Base-by-base conservation (phyloP, 2,329 filamentous ascomycete genomes). In the Cercospora nicotianae region DNA sequence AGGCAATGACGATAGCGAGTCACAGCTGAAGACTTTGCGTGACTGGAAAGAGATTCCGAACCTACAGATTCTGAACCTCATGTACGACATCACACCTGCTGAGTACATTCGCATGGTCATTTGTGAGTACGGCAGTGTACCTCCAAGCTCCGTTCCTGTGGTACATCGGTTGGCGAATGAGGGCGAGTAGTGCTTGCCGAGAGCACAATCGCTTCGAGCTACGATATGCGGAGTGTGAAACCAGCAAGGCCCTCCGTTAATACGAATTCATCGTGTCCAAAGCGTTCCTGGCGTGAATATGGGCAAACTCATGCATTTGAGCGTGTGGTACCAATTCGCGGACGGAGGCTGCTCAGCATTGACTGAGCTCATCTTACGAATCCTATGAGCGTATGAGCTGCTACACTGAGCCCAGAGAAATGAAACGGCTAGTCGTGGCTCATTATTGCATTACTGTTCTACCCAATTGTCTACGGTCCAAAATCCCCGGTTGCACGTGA, bases 41-140 rank as follows among this genome's bases (percentile, higher is more conserved):
- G 81, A 84, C 62, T 89, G 87, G 87, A 82, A 80, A 63, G 85
- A 89, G n/a, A 83, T 86, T 53, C 82, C 83, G 30, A 86, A 86
- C 66, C 77, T 91, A 67, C 87, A 90, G 76, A 81, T 90, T 45
- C 80, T 90, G 70, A 91, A 91, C 76, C 85, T 97, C 68, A 88
- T 98, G 80, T 97, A 96, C 77, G 95, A 99, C 79, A 92, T 94
- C 59, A 99, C 95, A 0, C 91, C 90, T 13, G 91, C 92, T 3
- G 90, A 92, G 74, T 94, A 93, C 76, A 89, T 98, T 72, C 90
- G 92, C 45, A 91, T 94, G 80, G 90, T 99, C 48, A 89, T 98
- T 60, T 97, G 93, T 3, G 95, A 99, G 81, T 89, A 94, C 77
- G 95, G 94, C 51, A 92, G 89, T 75, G 86, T 96, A 70, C 92